These are phyloP conservation scores for Calonectria henricotiae DNA, from an alignment of 2,329 filamentous ascomycete species.

Conservation along the genomic window DNA sequence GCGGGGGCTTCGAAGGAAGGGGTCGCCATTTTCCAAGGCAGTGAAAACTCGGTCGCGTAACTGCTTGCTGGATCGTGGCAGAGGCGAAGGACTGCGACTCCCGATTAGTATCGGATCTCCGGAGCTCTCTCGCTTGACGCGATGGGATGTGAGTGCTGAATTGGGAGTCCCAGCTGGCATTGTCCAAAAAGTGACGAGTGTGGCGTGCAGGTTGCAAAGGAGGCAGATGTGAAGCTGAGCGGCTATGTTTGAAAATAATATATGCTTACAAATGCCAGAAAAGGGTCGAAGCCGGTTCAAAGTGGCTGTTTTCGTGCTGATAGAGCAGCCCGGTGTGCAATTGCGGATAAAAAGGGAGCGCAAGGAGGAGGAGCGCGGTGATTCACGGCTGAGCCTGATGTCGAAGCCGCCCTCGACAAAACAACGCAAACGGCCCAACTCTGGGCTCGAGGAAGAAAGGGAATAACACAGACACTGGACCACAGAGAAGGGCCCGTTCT, in stretches of 20 bases:
- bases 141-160: not conserved
- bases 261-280: not conserved
- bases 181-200: not conserved
- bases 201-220: not conserved
- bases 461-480: not conserved
- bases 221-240: no score
- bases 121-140: slow-evolving; percentile 31
- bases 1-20: slow-evolving; percentile 38
- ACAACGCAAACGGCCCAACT: no score
- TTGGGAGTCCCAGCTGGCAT: slow-evolving; percentile 5
- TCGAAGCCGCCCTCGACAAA: no score
- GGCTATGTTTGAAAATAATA: not conserved
- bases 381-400: not conserved
- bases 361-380: not conserved
- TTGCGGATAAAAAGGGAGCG: not conserved
- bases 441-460: not conserved
- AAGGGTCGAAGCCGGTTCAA: not conserved
- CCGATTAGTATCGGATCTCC: slow-evolving; percentile 34
- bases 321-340: not conserved
- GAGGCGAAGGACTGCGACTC: slow-evolving; percentile 41
- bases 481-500: not conserved
- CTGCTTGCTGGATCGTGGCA: slow-evolving; percentile 35
- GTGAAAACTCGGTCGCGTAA: slow-evolving; percentile 51
- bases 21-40: slow-evolving; percentile 46
- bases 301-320: not conserved